phyloP scores from a whole-genome alignment of 805 yeast species.

The Limtongia smithiae region DNA sequence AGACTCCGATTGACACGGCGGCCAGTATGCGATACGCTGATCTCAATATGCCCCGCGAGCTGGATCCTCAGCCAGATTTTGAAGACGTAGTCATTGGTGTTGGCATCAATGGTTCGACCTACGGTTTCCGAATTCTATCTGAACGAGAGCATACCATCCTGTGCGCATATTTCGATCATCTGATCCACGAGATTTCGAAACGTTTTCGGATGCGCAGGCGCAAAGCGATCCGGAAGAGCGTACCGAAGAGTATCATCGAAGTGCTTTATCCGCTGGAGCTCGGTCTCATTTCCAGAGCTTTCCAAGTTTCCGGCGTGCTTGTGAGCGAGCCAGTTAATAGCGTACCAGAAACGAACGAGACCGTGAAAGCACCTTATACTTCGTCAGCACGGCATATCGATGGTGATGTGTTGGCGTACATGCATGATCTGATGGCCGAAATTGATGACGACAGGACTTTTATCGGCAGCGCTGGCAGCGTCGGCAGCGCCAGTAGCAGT shows the following conservation, averaged over 20 bases:
- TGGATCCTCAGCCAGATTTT: constrained; percentile 6
- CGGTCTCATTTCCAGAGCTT: constrained; percentile 6
- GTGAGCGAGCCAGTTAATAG: background rate
- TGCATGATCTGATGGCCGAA: background rate
- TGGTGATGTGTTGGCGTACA: constrained; percentile 11
- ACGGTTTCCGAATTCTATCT: constrained; percentile 17
- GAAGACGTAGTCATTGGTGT: constrained; percentile 15
- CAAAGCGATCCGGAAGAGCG: background rate
- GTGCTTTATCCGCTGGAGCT: constrained; percentile 11
- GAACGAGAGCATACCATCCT: constrained; percentile 11
- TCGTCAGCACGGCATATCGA: constrained; percentile 5
- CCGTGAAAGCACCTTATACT: background rate
- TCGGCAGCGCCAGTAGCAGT: background rate
- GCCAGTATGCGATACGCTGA: background rate
- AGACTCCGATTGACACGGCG: background rate
- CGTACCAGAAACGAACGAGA: background rate
- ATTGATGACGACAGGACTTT: background rate
- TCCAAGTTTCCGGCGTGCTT: constrained; percentile 3
- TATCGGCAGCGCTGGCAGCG: background rate
- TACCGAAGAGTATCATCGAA: background rate
- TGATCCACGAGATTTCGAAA: constrained; percentile 2
- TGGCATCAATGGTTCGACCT: constrained; percentile 22
- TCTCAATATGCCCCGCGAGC: too few species aligned
- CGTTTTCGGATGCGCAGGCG: background rate
- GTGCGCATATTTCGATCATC: background rate